A percentile compares a stretch with the other conserved stretches of the same genome.
phyloP scores from a whole-genome alignment of 441 rosid species.

The Arabidopsis lyrata region DNA sequence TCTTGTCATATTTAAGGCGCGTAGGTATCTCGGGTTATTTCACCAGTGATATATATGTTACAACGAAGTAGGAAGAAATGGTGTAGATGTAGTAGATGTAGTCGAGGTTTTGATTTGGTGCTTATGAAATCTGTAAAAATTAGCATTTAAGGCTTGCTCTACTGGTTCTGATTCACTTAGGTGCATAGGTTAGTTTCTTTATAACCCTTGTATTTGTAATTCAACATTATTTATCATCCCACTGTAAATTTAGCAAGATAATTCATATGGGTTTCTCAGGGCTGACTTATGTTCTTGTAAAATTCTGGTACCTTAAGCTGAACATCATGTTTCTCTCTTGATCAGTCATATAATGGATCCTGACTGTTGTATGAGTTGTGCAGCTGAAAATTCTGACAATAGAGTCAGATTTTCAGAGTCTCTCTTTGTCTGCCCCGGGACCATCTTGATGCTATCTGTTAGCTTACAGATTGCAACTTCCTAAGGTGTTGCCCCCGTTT shows the following conservation, averaged over 20 bases:
- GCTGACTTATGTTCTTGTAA: slow-evolving; percentile 17
- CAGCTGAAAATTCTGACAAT: slow-evolving; percentile 16
- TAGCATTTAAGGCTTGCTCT: slow-evolving; percentile 37
- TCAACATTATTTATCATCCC: slow-evolving; percentile 25
- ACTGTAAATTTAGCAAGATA: slow-evolving; percentile 35
- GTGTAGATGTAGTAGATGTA: slow-evolving; percentile 41
- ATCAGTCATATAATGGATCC: slow-evolving; percentile 16
- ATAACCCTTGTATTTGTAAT: slow-evolving; percentile 40
- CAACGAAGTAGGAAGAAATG: slow-evolving; percentile 42
- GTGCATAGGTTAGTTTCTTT: slow-evolving; percentile 38
- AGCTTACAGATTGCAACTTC: slow-evolving; percentile 15
- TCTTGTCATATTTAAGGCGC: slow-evolving; percentile 20
- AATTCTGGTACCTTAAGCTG: slow-evolving; percentile 17
- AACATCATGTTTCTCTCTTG: slow-evolving; percentile 22
- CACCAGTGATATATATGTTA: slow-evolving; percentile 27
- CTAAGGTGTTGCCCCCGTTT: neutral
- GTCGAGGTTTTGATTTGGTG: slow-evolving; percentile 35
- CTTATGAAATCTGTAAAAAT: slow-evolving; percentile 41
- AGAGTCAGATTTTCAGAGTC: slow-evolving; percentile 2
- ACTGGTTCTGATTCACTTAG: slow-evolving; percentile 26
- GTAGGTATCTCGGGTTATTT: slow-evolving; percentile 34
- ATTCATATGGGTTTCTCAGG: slow-evolving; percentile 17
- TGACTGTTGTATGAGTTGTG: slow-evolving; percentile 28
- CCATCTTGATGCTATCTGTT: slow-evolving; percentile 2
- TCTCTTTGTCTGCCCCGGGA: neutral